A percentile compares a stretch with the other conserved stretches of the same genome.
phyloP scores from a whole-genome alignment of 2,329 filamentous ascomycete species.

The Claviceps sorghi region DNA sequence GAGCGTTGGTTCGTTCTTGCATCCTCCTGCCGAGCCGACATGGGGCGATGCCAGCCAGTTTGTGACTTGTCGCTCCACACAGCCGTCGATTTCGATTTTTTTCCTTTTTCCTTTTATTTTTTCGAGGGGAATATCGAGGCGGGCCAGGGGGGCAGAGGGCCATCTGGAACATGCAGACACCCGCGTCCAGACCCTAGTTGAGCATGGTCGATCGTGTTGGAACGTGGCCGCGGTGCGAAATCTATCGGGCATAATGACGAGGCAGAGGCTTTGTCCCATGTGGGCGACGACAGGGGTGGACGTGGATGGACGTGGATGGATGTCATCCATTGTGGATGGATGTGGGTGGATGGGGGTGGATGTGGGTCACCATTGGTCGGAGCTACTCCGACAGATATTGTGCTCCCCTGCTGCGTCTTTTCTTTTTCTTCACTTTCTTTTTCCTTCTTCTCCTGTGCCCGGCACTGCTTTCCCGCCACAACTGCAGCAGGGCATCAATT shows the following conservation, averaged over 20 bases:
- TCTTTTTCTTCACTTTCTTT: background rate
- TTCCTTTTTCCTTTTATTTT: background rate
- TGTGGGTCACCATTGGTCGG: background rate
- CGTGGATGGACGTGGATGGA: background rate
- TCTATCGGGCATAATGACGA: slow-evolving; percentile 2
- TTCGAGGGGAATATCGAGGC: background rate
- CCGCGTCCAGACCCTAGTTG: background rate
- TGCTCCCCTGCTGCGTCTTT: background rate
- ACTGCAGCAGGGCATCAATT: no score
- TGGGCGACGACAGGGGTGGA: background rate
- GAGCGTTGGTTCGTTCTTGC: background rate
- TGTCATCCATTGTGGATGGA: no score
- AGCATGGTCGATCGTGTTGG: background rate
- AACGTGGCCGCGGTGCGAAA: slow-evolving; percentile 3
- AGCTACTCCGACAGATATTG: slow-evolving; percentile 1
- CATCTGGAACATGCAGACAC: background rate
- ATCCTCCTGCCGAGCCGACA: background rate
- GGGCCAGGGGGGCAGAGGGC: no score
- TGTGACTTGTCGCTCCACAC: background rate
- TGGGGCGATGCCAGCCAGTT: background rate
- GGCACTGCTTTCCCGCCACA: no score
- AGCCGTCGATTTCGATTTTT: background rate
- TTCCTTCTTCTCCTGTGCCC: background rate
- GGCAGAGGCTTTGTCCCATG: background rate
- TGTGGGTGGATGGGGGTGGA: background rate